These are phyloP conservation scores for Eutrema salsugineum DNA, from an alignment of 441 rosid species.

Conservation along the genomic window DNA sequence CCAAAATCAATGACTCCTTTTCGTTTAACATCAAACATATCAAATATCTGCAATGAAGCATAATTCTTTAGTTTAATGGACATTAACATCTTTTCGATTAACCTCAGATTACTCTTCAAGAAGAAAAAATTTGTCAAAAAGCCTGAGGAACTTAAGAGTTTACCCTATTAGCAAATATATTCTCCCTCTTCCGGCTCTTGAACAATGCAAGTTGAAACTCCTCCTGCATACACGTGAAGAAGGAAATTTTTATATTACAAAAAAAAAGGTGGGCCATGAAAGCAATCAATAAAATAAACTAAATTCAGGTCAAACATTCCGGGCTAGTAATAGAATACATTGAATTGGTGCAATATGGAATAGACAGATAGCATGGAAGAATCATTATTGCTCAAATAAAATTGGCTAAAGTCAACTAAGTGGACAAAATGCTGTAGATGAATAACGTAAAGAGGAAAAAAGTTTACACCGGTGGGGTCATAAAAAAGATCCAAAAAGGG, in stretches of 20 bases:
- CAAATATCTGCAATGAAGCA: conserved; percentile 62
- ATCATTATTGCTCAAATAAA: conserved; percentile 5
- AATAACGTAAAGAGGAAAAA: conserved; percentile 14
- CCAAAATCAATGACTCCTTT: conserved; percentile 92
- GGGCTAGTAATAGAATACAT: conserved; percentile 20
- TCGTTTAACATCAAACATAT: conserved; percentile 84
- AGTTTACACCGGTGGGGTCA: neutral
- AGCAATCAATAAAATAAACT: neutral
- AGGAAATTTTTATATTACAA: neutral
- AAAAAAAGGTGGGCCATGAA: conserved; percentile 19
- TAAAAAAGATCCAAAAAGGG: conserved; percentile 12
- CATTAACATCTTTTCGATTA: neutral
- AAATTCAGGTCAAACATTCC: conserved; percentile 19
- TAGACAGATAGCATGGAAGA: conserved; percentile 17
- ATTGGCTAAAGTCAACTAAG: conserved; percentile 21
- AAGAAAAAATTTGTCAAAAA: neutral
- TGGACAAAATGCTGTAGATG: neutral
- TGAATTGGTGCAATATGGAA: conserved; percentile 13
- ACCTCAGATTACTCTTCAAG: neutral
- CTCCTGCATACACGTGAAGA: conserved; percentile 62
- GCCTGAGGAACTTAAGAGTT: neutral
- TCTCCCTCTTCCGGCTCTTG: conserved; percentile 84
- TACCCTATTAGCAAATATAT: conserved; percentile 94
- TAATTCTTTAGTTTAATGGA: neutral
- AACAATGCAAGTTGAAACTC: conserved; percentile 95